Conservation (phyloP, 164 flowering plant species). For the Kalanchoe fedtschenkoi region DNA sequence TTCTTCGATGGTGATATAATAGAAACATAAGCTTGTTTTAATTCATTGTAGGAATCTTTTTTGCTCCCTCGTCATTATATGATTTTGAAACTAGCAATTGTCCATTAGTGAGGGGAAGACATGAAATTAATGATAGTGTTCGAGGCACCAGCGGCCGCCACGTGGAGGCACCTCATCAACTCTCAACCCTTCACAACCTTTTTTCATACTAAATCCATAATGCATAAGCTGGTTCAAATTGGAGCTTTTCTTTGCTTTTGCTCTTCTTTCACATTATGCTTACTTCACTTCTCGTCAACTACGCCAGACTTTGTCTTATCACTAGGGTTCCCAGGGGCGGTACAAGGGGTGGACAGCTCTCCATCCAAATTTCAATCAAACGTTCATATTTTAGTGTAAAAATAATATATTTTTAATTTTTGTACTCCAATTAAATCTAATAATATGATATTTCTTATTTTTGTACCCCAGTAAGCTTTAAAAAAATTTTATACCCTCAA, state of each 20-base stretch:
- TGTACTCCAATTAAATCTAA: too few species aligned
- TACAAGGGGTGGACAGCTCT: too few species aligned
- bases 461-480: too few species aligned
- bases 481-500: too few species aligned
- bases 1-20: too few species aligned
- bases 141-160: not conserved
- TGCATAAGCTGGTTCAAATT: not conserved
- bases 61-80: not conserved
- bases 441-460: too few species aligned
- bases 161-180: not conserved
- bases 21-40: too few species aligned
- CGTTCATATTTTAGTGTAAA: too few species aligned
- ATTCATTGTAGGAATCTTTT: too few species aligned
- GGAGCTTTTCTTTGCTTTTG: not conserved
- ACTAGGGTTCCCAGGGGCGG: not conserved
- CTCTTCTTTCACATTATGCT: constrained; percentile 2
- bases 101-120: not conserved
- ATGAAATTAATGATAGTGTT: not conserved
- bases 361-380: too few species aligned
- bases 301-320: constrained; percentile 4
- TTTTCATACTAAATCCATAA: too few species aligned
- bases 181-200: not conserved
- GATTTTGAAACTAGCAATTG: not conserved
- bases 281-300: constrained; percentile 3
- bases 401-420: too few species aligned